These are phyloP conservation scores for Fusarium ambrosium DNA, from an alignment of 2,329 filamentous ascomycete species.

Conservation along the genomic window DNA sequence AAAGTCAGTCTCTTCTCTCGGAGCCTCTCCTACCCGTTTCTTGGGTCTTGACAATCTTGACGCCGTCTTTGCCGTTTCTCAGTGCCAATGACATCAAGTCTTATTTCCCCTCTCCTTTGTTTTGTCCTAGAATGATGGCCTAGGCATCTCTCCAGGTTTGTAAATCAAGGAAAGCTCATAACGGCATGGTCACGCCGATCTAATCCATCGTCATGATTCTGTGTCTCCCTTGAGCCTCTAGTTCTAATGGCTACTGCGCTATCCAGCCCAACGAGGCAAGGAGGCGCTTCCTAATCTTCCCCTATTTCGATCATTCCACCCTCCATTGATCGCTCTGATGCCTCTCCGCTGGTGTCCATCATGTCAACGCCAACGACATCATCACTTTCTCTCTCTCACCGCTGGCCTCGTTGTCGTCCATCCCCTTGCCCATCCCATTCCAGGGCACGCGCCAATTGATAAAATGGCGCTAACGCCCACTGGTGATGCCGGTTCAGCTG, in stretches of 20 bases:
- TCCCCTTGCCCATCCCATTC: slow-evolving; percentile 32
- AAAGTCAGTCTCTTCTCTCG: slow-evolving; percentile 20
- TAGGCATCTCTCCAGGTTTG: slow-evolving; percentile 19
- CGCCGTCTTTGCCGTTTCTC: slow-evolving; percentile 11
- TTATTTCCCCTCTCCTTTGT: background rate
- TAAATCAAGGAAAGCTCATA: slow-evolving; percentile 10
- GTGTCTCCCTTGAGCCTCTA: slow-evolving; percentile 1
- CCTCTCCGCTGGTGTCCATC: slow-evolving; percentile 9
- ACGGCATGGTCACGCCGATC: slow-evolving; percentile 28
- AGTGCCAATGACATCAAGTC: slow-evolving; percentile 40
- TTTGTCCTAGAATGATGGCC: background rate
- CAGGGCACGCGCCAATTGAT: slow-evolving; percentile 20
- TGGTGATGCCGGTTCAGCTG: slow-evolving; percentile 47
- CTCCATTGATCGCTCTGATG: slow-evolving; percentile 12
- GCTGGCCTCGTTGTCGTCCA: background rate
- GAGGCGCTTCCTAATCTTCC: slow-evolving; percentile 17
- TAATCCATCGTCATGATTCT: slow-evolving; percentile 9
- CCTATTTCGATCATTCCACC: slow-evolving; percentile 31
- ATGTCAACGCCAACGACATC: slow-evolving; percentile 30
- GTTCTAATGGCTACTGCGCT: background rate
- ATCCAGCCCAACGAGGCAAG: slow-evolving; percentile 7
- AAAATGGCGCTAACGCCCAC: slow-evolving; percentile 31
- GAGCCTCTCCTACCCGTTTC: slow-evolving; percentile 7
- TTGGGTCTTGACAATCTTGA: slow-evolving; percentile 19
- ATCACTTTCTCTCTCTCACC: slow-evolving; percentile 19